Conservation (phyloP, 2,329 filamentous ascomycete genomes). For the Albifimbria verrucaria region DNA sequence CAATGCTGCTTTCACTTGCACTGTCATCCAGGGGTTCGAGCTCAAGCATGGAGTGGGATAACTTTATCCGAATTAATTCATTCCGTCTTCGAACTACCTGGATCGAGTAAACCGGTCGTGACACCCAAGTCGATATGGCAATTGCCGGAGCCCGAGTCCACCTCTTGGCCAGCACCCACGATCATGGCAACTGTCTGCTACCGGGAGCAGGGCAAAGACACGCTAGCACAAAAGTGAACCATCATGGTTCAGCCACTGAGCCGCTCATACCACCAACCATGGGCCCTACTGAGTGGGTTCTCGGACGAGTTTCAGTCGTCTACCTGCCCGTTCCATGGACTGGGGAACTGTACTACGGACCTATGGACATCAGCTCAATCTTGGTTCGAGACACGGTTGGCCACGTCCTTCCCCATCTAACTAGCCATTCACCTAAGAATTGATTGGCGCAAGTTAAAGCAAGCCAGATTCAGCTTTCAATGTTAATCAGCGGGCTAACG, state of each 20-base stretch:
- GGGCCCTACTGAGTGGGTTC: neutral
- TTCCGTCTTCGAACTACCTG: neutral
- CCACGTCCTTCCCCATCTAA: no score
- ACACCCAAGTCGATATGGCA: neutral
- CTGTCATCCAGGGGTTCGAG: neutral
- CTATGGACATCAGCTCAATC: neutral
- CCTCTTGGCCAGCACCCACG: neutral
- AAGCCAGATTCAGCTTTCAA: no score
- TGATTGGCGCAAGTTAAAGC: no score
- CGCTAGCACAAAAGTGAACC: neutral
- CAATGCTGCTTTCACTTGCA: neutral
- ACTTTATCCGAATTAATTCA: neutral
- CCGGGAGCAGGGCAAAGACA: neutral
- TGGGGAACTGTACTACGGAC: neutral
- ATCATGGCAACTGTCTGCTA: neutral
- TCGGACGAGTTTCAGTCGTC: neutral
- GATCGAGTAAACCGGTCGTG: neutral
- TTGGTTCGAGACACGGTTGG: neutral
- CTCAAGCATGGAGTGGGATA: neutral
- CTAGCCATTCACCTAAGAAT: no score
- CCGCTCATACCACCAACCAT: neutral
- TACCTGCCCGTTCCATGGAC: neutral
- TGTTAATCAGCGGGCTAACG: no score
- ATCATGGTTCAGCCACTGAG: neutral
- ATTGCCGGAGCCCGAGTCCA: neutral